Evolutionary conservation across 2,329 filamentous ascomycete species (phyloP).

Genomic region (Nannizzia gypsea): DNA sequence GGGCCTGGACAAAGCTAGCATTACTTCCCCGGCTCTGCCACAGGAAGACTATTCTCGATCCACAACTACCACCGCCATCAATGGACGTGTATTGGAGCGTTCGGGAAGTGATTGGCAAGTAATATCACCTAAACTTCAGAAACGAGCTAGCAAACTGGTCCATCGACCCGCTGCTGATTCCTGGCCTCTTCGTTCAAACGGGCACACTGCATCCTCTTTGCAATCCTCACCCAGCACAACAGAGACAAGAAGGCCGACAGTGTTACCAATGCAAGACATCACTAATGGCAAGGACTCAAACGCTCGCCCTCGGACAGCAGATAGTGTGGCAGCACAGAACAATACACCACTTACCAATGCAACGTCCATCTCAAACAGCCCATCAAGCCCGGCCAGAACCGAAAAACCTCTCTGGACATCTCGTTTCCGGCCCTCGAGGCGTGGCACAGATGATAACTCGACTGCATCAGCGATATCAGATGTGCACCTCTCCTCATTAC

Average conservation of each 20-base stretch:
- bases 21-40: neutral
- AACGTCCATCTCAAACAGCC: neutral
- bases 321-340: conserved; percentile 10
- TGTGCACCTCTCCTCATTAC: neutral
- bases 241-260: neutral
- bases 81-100: neutral
- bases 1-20: conserved; percentile 31
- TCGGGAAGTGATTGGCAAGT: conserved; percentile 8
- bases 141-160: conserved; percentile 20
- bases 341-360: neutral
- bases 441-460: conserved; percentile 6
- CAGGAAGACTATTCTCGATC: conserved; percentile 11
- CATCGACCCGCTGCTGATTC: conserved; percentile 12
- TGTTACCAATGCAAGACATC: neutral
- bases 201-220: conserved; percentile 2
- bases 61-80: conserved; percentile 10
- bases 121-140: conserved; percentile 16
- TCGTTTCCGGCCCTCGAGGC: conserved; percentile 8
- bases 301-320: conserved; percentile 11
- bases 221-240: neutral
- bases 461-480: conserved; percentile 2
- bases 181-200: conserved; percentile 19
- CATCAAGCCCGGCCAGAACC: neutral
- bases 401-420: conserved; percentile 11
- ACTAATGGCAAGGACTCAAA: neutral